Percentiles rank a stretch among this genome's conserved stretches.
phyloP scores from a whole-genome alignment of 805 yeast genomes.

The Nakazawaea ishiwadae region DNA sequence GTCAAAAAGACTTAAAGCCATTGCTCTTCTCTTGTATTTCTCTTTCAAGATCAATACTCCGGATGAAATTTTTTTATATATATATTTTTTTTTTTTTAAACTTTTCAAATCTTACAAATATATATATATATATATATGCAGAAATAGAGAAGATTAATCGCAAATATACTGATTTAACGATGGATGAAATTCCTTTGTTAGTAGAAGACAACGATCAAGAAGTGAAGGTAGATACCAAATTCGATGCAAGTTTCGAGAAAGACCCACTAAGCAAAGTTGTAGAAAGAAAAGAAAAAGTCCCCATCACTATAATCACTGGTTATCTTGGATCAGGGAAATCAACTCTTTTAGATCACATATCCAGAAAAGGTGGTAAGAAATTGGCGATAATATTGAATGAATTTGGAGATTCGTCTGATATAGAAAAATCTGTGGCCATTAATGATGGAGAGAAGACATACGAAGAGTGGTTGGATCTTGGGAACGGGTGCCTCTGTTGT shows the following conservation, averaged over 20 bases:
- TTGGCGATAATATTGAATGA: slow-evolving; percentile 91
- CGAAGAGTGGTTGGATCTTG: slow-evolving; percentile 94
- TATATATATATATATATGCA: too few relatives aligned
- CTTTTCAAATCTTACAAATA: too few relatives aligned
- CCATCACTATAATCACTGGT: slow-evolving; percentile 91
- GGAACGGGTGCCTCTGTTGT: slow-evolving; percentile 96
- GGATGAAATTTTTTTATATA: background rate
- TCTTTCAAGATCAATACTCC: too few relatives aligned
- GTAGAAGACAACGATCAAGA: slow-evolving; percentile 4
- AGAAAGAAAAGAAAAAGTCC: slow-evolving; percentile 48
- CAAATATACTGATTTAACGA: background rate
- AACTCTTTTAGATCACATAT: slow-evolving; percentile 73
- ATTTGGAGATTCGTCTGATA: slow-evolving; percentile 85
- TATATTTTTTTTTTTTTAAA: slow-evolving; percentile 1
- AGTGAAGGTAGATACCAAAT: slow-evolving; percentile 1
- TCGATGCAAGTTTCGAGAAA: slow-evolving; percentile 5
- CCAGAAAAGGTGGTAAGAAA: slow-evolving; percentile 62
- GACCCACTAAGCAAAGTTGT: slow-evolving; percentile 8
- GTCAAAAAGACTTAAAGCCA: too few relatives aligned
- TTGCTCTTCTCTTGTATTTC: too few relatives aligned
- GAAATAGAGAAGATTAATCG: too few relatives aligned
- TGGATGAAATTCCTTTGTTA: slow-evolving; percentile 12
- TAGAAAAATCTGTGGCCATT: slow-evolving; percentile 82
- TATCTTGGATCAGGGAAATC: slow-evolving; percentile 94
- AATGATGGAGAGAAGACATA: slow-evolving; percentile 47